phyloP scores from a whole-genome alignment of 495 filamentous ascomycete genomes.

The Poronia punctata region DNA sequence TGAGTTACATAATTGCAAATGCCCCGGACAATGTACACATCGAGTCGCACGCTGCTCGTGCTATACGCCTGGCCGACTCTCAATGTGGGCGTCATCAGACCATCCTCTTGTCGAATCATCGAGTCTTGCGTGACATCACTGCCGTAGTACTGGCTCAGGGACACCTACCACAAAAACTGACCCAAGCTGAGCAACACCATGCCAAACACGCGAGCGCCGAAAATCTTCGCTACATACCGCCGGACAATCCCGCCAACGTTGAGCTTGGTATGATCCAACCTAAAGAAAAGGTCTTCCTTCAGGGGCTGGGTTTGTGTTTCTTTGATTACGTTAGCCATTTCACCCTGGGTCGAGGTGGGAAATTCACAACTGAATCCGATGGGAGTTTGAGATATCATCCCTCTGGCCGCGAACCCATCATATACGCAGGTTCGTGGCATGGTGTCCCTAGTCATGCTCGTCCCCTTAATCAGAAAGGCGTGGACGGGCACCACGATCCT shows the following conservation, averaged over 20 bases:
- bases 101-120: slow-evolving; percentile 12
- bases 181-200: background rate
- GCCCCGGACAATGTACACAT: background rate
- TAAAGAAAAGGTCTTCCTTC: slow-evolving; percentile 2
- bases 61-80: background rate
- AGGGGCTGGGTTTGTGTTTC: slow-evolving; percentile 11
- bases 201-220: background rate
- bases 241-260: slow-evolving; percentile 2
- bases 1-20: slow-evolving; percentile 1
- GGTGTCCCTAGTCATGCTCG: slow-evolving; percentile 19
- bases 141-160: slow-evolving; percentile 20
- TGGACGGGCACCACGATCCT: slow-evolving; percentile 13
- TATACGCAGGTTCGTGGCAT: slow-evolving; percentile 17
- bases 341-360: slow-evolving; percentile 7
- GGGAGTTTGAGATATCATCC: slow-evolving; percentile 5
- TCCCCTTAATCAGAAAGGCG: slow-evolving; percentile 15
- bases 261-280: slow-evolving; percentile 5
- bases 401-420: slow-evolving; percentile 15
- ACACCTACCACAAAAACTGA: slow-evolving; percentile 10
- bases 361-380: background rate
- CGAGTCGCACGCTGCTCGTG: background rate
- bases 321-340: slow-evolving; percentile 13
- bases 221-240: background rate
- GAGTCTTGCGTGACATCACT: slow-evolving; percentile 9
- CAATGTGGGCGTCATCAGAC: slow-evolving; percentile 7